Base-by-base conservation (phyloP, 352 stramenopile genomes). In the Globisporangium okanoganense region DNA sequence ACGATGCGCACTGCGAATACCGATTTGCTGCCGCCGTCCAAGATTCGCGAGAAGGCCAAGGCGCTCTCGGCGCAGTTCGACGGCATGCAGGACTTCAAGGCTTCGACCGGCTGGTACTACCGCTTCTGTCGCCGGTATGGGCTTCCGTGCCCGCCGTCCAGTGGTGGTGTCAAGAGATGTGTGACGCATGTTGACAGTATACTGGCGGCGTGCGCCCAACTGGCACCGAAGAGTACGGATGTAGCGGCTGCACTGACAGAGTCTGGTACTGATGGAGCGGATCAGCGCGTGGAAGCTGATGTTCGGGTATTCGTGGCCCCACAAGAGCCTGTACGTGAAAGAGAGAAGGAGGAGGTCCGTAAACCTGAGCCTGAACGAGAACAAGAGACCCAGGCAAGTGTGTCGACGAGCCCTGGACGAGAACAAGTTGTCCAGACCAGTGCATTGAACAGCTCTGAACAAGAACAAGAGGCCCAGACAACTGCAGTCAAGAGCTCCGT, bases 61-160 rank as follows among this genome's bases (percentile, higher is more conserved):
- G 52, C 64, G 13, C 61, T 87, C 48, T 70, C 73, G n/a, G 33
- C 43, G 3, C 43, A 45, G 18, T 71, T 67, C 40, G 67, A 72
- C 13, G 65, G 60, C 24, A 81, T 85, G 76, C 52, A 70, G 18
- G 70, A 51, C 44, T 87, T 84, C 66, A 83, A 82, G 62, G 77
- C 75, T 22, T 84, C 72, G 5, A 77, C 72, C 0, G 77, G 77
- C 3, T 87, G 77, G 75, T 84, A 75, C 64, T 84, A 81, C 52
- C 70, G 77, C 22, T 84, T 82, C 43, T 81, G 73, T 47, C 58
- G 72, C 14, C 70, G 72, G 5, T 81, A 81, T 50, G 72, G 65
- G 8, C 56, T 81, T 10, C 59, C 62, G 2, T 75, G 69, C 33
- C 52, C 62, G 5, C 35, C 54, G 12, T 35, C 58, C 2, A 35